Percentiles rank a stretch among this genome's conserved stretches.
Conservation (phyloP, 2,329 filamentous ascomycete species). For the Endocalyx cinctus region DNA sequence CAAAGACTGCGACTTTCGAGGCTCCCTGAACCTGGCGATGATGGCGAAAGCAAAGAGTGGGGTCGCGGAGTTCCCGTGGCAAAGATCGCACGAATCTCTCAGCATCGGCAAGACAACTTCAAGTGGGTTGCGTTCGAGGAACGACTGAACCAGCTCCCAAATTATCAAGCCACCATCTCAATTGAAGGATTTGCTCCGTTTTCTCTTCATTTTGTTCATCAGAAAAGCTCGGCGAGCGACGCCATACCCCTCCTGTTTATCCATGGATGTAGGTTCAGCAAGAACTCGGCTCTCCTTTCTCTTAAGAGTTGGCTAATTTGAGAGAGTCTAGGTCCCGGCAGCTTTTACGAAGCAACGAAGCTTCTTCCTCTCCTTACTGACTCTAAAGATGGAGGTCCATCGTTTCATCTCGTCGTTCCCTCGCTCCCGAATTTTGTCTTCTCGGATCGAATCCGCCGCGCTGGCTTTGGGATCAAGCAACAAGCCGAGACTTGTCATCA, state of each 20-base stretch:
- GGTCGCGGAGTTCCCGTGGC: too few species aligned
- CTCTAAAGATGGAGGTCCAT: constrained; percentile 20
- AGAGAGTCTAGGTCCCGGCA: constrained; percentile 50
- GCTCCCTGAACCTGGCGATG: neutral
- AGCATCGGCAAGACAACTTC: constrained; percentile 52
- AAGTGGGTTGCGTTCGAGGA: constrained; percentile 59
- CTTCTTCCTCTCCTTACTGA: constrained; percentile 37
- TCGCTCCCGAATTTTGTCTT: constrained; percentile 44
- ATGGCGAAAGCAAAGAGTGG: too few species aligned
- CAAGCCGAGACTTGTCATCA: constrained; percentile 56
- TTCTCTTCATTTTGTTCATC: constrained; percentile 59
- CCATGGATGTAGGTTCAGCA: constrained; percentile 22
- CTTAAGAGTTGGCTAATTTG: neutral
- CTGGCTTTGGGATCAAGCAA: constrained; percentile 52
- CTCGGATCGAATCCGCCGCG: constrained; percentile 32
- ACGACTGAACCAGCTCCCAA: constrained; percentile 55
- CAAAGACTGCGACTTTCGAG: neutral
- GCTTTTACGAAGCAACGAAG: constrained; percentile 55
- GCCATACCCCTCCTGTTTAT: constrained; percentile 22
- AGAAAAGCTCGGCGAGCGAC: constrained; percentile 42
- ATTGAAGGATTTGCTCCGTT: constrained; percentile 56
- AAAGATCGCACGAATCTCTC: constrained; percentile 31
- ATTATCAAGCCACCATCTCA: constrained; percentile 49
- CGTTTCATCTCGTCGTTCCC: constrained; percentile 44
- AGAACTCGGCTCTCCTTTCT: neutral